These are phyloP conservation scores for Erodium texanum DNA, from an alignment of 441 rosid species.

Conservation along the genomic window DNA sequence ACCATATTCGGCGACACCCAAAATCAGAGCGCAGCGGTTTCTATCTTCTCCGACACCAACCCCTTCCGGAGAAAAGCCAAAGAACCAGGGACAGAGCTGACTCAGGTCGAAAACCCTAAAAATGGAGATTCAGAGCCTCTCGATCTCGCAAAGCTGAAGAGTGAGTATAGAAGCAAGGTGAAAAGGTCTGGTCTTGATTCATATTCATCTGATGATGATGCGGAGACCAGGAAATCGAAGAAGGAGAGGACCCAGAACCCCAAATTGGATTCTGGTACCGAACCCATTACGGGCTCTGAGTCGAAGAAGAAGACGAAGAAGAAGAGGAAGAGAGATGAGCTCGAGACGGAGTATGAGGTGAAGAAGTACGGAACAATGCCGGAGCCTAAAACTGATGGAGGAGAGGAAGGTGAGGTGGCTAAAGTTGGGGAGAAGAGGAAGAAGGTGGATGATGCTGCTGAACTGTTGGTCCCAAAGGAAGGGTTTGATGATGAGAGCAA, in stretches of 20 bases:
- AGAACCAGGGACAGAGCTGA: conserved; percentile 16
- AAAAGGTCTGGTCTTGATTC: conserved; percentile 14
- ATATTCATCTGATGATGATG: background rate
- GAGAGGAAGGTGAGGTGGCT: conserved; percentile 16
- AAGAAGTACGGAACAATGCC: conserved; percentile 44
- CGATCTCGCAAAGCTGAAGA: conserved; percentile 17
- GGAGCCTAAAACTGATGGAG: conserved; percentile 12
- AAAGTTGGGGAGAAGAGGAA: conserved; percentile 81
- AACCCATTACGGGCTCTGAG: too few species aligned
- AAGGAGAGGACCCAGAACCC: conserved; percentile 18
- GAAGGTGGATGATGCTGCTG: conserved; percentile 43
- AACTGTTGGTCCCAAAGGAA: conserved; percentile 42
- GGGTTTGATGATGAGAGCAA: conserved; percentile 83
- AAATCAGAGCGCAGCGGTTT: conserved; percentile 20
- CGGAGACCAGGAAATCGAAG: conserved; percentile 29
- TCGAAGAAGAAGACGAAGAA: conserved; percentile 37
- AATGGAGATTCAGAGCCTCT: conserved; percentile 10
- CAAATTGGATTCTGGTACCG: background rate
- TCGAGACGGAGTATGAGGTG: conserved; percentile 67
- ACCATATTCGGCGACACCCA: conserved; percentile 32
- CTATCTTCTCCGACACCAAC: conserved; percentile 66
- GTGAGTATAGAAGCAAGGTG: conserved; percentile 23
- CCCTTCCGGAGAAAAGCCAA: conserved; percentile 67
- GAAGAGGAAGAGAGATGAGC: conserved; percentile 87
- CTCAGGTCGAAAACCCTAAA: conserved; percentile 1